Percentiles rank a stretch among this genome's conserved stretches.
Conservation (phyloP, 768 basidiomycete species). For the Steccherinum ochraceum region DNA sequence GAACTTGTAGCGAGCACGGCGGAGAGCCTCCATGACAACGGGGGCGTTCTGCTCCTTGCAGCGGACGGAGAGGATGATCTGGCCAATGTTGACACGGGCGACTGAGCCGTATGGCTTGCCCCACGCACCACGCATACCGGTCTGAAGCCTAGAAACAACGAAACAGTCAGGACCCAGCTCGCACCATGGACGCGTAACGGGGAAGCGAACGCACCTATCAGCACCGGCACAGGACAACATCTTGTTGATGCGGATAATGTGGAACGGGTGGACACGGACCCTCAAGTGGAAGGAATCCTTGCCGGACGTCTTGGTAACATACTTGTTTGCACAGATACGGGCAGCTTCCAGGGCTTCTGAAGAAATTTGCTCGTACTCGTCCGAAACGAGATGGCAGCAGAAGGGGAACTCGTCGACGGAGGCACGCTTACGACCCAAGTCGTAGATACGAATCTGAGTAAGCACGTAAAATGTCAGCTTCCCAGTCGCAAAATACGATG, state of each 20-base stretch:
- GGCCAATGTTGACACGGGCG: conserved; percentile 95
- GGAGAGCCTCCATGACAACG: conserved; percentile 94
- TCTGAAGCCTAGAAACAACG: conserved; percentile 60
- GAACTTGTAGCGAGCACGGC: conserved; percentile 99
- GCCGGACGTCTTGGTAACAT: conserved; percentile 95
- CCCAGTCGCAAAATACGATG: neutral
- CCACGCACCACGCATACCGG: conserved; percentile 99
- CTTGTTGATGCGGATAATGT: conserved; percentile 99
- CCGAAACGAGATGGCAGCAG: conserved; percentile 93
- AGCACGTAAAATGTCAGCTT: neutral
- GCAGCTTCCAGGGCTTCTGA: conserved; percentile 96
- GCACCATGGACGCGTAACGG: neutral
- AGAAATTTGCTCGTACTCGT: conserved; percentile 96
- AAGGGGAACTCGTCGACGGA: conserved; percentile 97
- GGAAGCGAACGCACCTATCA: conserved; percentile 57
- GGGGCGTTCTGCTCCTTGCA: conserved; percentile 83
- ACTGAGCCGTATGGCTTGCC: conserved; percentile 97
- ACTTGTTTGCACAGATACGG: conserved; percentile 99
- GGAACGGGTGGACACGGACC: conserved; percentile 97
- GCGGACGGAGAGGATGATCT: conserved; percentile 88
- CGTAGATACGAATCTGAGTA: conserved; percentile 90
- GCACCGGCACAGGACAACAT: conserved; percentile 99
- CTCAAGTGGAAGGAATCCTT: conserved; percentile 99
- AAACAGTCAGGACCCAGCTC: neutral
- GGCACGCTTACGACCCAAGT: conserved; percentile 93